Evolutionary conservation across 805 yeast species (phyloP).

Genomic region (Vanderwaltozyma polyspora): DNA sequence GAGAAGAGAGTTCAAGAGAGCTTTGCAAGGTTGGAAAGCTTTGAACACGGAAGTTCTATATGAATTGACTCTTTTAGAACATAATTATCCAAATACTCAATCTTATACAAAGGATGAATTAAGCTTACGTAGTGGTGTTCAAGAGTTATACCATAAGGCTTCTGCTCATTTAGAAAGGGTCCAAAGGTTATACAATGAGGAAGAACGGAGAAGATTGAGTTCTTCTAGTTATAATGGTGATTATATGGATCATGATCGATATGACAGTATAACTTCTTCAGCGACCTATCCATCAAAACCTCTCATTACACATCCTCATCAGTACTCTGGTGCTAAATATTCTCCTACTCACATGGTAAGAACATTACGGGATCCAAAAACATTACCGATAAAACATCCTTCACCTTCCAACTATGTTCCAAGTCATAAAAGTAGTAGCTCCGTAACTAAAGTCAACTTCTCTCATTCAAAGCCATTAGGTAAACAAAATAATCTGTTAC

Average conservation of each 20-base stretch:
- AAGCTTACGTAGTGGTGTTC: slow-evolving; percentile 30
- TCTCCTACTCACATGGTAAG: slow-evolving; percentile 21
- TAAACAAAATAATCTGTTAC: slow-evolving; percentile 1
- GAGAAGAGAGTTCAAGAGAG: slow-evolving; percentile 37
- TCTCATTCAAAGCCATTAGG: slow-evolving; percentile 21
- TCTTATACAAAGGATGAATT: slow-evolving; percentile 36
- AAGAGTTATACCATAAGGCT: slow-evolving; percentile 29
- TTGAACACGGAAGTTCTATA: slow-evolving; percentile 51
- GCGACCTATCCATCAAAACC: slow-evolving; percentile 5
- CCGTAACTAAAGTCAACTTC: slow-evolving; percentile 12
- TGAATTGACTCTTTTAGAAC: slow-evolving; percentile 43
- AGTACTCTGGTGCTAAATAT: background rate
- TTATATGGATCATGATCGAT: slow-evolving; percentile 12
- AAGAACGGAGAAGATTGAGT: background rate
- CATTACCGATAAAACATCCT: background rate
- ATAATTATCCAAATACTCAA: slow-evolving; percentile 25
- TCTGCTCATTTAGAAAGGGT: slow-evolving; percentile 32
- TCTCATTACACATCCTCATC: background rate
- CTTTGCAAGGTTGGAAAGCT: slow-evolving; percentile 63
- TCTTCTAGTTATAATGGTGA: slow-evolving; percentile 8
- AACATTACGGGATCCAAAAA: slow-evolving; percentile 22
- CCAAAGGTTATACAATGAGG: slow-evolving; percentile 12
- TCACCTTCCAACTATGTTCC: background rate
- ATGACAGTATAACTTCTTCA: slow-evolving; percentile 1
- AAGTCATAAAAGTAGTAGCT: background rate